Evolutionary conservation across 257 asterid species (phyloP).

Genomic region (Thymus quinquecostatus): DNA sequence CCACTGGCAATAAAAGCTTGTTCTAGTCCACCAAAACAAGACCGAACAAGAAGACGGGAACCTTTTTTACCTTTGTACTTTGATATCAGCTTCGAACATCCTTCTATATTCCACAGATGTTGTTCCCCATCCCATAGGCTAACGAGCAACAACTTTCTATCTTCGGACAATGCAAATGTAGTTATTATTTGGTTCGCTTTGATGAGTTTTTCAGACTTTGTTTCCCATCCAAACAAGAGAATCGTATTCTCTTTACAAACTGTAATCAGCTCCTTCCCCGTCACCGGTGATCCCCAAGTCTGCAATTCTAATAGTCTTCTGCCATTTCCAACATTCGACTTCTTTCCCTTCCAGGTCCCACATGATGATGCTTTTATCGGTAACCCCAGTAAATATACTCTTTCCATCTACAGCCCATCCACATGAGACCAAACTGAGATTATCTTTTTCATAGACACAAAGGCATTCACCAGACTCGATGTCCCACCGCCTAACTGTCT

Average conservation of each 20-base stretch:
- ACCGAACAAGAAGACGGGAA: constrained; percentile 73
- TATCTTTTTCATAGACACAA: constrained; percentile 61
- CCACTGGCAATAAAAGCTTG: constrained; percentile 94
- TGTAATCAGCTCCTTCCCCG: constrained; percentile 70
- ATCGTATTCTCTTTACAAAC: constrained; percentile 64
- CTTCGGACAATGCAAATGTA: constrained; percentile 74
- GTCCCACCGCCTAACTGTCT: constrained; percentile 82
- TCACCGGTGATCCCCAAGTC: constrained; percentile 69
- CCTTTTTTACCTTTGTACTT: constrained; percentile 85
- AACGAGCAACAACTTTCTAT: constrained; percentile 68
- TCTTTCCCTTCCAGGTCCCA: constrained; percentile 94
- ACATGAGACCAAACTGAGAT: constrained; percentile 79
- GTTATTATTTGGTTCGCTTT: constrained; percentile 75
- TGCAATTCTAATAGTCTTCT: constrained; percentile 56
- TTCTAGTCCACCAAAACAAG: constrained; percentile 89
- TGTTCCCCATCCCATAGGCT: constrained; percentile 75
- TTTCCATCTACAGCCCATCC: constrained; percentile 84
- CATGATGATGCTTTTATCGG: constrained; percentile 80
- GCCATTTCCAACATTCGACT: constrained; percentile 79
- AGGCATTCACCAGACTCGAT: constrained; percentile 74
- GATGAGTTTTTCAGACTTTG: constrained; percentile 64
- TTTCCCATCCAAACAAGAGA: constrained; percentile 72
- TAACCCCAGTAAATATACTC: constrained; percentile 65
- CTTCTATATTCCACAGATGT: constrained; percentile 87
- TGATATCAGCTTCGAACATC: constrained; percentile 51